Evolutionary conservation across 83 land plant species (phyloP).

Genomic region (Picea abies): DNA sequence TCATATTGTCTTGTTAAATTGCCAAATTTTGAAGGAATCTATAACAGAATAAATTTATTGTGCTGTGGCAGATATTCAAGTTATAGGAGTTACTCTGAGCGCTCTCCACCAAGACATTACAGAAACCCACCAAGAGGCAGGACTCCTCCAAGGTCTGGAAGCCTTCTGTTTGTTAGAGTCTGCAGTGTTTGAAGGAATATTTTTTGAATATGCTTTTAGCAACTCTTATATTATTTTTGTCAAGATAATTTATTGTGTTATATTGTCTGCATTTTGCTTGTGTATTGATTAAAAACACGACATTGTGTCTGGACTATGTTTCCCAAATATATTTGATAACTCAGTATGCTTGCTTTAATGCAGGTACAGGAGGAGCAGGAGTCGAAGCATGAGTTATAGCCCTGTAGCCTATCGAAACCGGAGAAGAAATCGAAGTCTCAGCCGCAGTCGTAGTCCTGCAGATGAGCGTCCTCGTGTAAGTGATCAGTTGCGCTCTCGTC

Average conservation of each 20-base stretch:
- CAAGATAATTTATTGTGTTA: background rate
- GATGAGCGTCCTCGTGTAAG: slow-evolving; percentile 27
- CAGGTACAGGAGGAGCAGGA: slow-evolving; percentile 72
- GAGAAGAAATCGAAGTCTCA: slow-evolving; percentile 36
- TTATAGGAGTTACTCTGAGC: slow-evolving; percentile 61
- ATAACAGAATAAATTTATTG: background rate
- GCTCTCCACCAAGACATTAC: slow-evolving; percentile 69
- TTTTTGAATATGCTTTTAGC: background rate
- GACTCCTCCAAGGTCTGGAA: slow-evolving; percentile 57
- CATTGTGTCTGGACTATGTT: background rate
- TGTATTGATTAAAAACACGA: background rate
- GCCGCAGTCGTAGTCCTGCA: slow-evolving; percentile 58
- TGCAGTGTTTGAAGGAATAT: background rate
- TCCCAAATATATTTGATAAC: background rate
- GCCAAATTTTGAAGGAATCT: background rate
- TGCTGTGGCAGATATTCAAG: slow-evolving; percentile 44
- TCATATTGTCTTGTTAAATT: background rate
- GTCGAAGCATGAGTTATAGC: slow-evolving; percentile 60
- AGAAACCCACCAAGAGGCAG: slow-evolving; percentile 79
- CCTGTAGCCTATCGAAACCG: slow-evolving; percentile 53
- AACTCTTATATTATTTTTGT: background rate
- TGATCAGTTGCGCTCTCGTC: slow-evolving; percentile 45
- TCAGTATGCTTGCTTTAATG: background rate
- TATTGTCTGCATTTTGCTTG: background rate
- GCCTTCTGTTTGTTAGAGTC: background rate